Base-by-base conservation (phyloP, 1,139 yeast species). In the Cylindricascospora bacillispora region DNA sequence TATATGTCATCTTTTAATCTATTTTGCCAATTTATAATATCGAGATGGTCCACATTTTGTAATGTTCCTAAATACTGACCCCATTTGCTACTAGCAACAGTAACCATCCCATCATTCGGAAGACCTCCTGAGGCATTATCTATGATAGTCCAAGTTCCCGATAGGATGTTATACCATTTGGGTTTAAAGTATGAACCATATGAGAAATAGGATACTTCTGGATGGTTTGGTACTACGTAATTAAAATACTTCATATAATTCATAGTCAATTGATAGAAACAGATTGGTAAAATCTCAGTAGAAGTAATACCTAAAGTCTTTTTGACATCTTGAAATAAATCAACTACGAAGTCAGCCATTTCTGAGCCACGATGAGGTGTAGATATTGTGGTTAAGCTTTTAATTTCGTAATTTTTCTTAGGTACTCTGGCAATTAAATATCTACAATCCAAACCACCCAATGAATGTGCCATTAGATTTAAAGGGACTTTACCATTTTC, bases 371-470 rank as follows among this genome's bases (percentile, higher is more conserved):
- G 70, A 54, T 85, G 95, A 0, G 95, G 95, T 0, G 95, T 81
- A 0, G 92, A 71, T 1, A 85, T 65, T 0, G 95, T 83, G 1
- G 95, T 82, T 16, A 85, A 57, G 26, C 93, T 78, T 1, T 65
- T 70, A 4, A 79, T 73, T 41, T 70, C 56, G 42, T 70, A 79
- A 30, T 65, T 60, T 22, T 55, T 45, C 34, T 56, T 39, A 14
- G 62, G 57, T 11, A 77, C 52, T 31, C 67, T 59, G 0, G 82
- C 66, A 2, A 82, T 78, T 41, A 85, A 55, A 47, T 76, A 81
- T 29, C 95, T 57, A 23, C 86, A 71, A 50, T 85, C 95, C 24
- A 85, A 57, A 0, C 95, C 95, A 6, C 95, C 95, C 95, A 85
- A 83, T 0, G 94, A 82, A 49, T 85, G 95, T n/a, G 93, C 92